Conservation (phyloP, 352 stramenopile genomes). For the Phytopythium kandeliae region DNA sequence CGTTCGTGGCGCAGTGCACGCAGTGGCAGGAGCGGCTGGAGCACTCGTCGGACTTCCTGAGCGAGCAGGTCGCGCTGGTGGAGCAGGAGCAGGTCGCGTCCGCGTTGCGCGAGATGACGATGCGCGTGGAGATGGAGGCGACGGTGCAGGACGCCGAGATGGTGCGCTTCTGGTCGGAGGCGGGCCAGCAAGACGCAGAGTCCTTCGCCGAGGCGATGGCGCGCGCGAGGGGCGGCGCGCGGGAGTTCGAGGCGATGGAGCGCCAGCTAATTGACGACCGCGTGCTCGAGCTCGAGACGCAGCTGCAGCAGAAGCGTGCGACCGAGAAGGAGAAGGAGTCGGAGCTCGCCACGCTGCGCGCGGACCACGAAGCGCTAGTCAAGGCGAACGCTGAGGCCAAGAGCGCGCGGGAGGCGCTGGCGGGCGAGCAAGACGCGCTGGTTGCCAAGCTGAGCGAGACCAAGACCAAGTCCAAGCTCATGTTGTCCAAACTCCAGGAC, state of each 20-base stretch:
- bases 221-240: constrained; percentile 14
- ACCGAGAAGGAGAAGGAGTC: constrained; percentile 37
- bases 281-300: constrained; percentile 45
- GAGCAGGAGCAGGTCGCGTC: constrained; percentile 24
- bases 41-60: constrained; percentile 13
- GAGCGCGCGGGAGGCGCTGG: constrained; percentile 16
- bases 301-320: constrained; percentile 29
- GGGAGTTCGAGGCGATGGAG: constrained; percentile 45
- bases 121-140: constrained; percentile 22
- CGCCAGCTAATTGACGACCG: constrained; percentile 42
- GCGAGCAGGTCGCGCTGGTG: constrained; percentile 8
- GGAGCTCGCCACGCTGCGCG: constrained; percentile 25
- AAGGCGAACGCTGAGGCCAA: constrained; percentile 15
- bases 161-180: constrained; percentile 11
- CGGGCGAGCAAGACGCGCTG: constrained; percentile 18
- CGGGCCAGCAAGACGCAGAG: constrained; percentile 13
- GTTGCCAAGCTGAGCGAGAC: constrained; percentile 13
- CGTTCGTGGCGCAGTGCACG: constrained; percentile 23
- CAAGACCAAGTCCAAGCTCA: constrained; percentile 12
- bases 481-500: constrained; percentile 16
- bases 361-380: constrained; percentile 21
- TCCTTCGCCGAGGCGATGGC: constrained; percentile 10
- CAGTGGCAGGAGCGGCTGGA: constrained; percentile 24
- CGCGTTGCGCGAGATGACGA: constrained; percentile 30
- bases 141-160: constrained; percentile 1